Evolutionary conservation across 2,329 filamentous ascomycete species (phyloP), one percentile per base, ranked within the genome.

Genomic region (Metarhizium sp.): DNA sequence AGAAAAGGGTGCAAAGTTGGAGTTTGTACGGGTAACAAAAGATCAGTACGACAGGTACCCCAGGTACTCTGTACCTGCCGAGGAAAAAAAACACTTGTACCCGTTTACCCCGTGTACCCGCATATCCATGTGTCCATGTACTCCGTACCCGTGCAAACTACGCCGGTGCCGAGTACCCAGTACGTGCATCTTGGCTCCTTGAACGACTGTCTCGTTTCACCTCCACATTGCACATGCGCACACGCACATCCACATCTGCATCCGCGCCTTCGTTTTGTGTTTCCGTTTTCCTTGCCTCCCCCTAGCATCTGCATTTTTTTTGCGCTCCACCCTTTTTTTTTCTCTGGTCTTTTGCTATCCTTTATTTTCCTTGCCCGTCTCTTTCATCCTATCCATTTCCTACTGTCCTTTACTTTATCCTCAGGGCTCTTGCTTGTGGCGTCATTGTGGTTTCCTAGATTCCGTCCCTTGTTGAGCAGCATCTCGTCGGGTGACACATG

Each of bases 281-380:
- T 40, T 48, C 18, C 36, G 6, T 54, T 20, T 42, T 29, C 13
- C 50, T 45, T 32, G 25, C 43, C 25, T 36, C 7, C 45, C 42
- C 30, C 49, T 48, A 18, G 47, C 58, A 47, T 51, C n/a, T 52
- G 7, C 45, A 13, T 30, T 11, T 14, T 14, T 14, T 48, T 50
- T 57, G 32, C 52, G 50, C 36, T 55, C 52, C 36, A 50, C 52
- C 57, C 58, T 55, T 30, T 48, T 48, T 34, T 11, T 46, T n/a
- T 25, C 34, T 46, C 6, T 16, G 8, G 18, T 18, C 13, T 25
- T 7, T n/a, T 34, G 18, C 46, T 42, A 51, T 46, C 40, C 32
- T 34, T 36, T 52, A 57, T 49, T 40, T 46, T 55, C 29, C 52
- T 48, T 50, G 49, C 56, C 7, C 20, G 42, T 53, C 38, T 43